Conservation (phyloP, 78 protist genomes). For the Cavenderia fasciculata region DNA sequence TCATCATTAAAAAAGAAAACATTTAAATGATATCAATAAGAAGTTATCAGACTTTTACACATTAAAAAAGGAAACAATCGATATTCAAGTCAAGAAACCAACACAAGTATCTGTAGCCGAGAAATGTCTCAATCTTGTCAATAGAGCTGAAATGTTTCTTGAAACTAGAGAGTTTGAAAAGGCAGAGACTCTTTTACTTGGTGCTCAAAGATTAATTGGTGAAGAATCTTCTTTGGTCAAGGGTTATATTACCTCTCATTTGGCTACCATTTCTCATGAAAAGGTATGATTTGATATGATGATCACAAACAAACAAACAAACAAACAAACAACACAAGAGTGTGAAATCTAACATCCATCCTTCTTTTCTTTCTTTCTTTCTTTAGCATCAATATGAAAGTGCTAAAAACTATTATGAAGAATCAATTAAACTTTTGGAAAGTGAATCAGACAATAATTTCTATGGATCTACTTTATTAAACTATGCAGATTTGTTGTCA, state of each 20-base stretch:
- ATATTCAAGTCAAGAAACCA: neutral
- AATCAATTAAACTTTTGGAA: conserved; percentile 12
- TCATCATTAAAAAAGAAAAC: too few species aligned
- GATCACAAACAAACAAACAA: too few species aligned
- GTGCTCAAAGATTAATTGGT: conserved; percentile 1
- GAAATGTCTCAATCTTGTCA: conserved; percentile 13
- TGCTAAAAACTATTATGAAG: conserved; percentile 3
- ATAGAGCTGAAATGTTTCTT: neutral
- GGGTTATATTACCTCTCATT: conserved; percentile 27
- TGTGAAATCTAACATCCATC: too few species aligned
- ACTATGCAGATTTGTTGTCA: conserved; percentile 43
- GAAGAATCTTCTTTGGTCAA: neutral
- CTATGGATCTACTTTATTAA: conserved; percentile 35
- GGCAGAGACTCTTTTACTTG: conserved; percentile 30
- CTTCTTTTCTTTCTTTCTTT: neutral
- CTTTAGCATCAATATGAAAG: neutral
- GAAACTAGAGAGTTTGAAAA: neutral
- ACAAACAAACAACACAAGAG: too few species aligned
- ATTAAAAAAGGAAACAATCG: conserved; percentile 18
- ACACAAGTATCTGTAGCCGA: neutral
- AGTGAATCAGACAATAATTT: neutral
- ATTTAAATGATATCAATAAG: conserved; percentile 15
- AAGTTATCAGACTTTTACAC: conserved; percentile 54
- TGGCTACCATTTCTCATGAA: conserved; percentile 21
- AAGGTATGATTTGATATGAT: neutral